phyloP scores from a whole-genome alignment of 306 rosid species.

The Ochetophila trinervis region DNA sequence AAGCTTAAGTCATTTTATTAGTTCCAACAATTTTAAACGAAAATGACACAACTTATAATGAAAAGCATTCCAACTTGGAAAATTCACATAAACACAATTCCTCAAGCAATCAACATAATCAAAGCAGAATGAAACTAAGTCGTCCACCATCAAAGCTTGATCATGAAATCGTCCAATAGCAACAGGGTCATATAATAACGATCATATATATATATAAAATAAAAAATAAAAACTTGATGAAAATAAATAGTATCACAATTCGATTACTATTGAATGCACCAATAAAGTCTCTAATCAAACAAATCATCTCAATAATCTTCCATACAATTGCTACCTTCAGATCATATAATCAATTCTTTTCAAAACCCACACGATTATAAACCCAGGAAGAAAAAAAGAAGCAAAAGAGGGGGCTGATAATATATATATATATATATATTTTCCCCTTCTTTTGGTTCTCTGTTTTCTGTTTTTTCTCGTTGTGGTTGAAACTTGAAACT shows the following conservation, averaged over 20 bases:
- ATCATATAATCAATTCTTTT: conserved; percentile 18
- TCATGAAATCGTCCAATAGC: conserved; percentile 10
- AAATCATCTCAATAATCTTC: conserved; percentile 51
- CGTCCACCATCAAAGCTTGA: conserved; percentile 21
- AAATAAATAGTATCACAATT: background rate
- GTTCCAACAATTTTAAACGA: conserved; percentile 35
- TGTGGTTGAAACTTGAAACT: conserved; percentile 1
- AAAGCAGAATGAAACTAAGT: conserved; percentile 25
- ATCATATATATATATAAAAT: background rate
- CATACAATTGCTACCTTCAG: conserved; percentile 27
- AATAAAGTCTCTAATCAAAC: conserved; percentile 36
- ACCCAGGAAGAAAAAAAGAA: background rate
- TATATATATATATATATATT: no score
- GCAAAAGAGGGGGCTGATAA: background rate
- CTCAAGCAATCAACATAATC: conserved; percentile 30
- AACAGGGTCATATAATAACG: background rate
- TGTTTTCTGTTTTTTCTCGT: background rate
- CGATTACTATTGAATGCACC: conserved; percentile 48
- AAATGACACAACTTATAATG: background rate
- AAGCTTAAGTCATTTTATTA: conserved; percentile 29
- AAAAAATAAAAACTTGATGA: background rate
- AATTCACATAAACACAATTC: conserved; percentile 7
- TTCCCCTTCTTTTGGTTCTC: background rate
- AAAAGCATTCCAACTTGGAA: conserved; percentile 1
- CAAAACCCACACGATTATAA: background rate